Base-by-base conservation (phyloP, 2,329 filamentous ascomycete genomes). In the Chaetomiaceae sp. region DNA sequence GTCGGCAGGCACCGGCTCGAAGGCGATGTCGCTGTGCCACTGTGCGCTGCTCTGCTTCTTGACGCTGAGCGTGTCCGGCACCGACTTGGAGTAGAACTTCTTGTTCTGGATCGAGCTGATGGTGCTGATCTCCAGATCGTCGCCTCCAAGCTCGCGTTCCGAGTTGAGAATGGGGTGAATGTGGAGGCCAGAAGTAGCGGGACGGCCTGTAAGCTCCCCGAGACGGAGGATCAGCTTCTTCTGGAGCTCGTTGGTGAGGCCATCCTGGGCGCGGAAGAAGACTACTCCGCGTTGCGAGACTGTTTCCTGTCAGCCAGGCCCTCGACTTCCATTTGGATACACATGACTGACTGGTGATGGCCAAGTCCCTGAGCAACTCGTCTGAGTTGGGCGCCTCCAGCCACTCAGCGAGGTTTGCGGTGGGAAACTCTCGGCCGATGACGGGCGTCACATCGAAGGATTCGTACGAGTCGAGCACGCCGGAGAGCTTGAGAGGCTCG, bases 201-300 rank as follows among this genome's bases (percentile, higher is more conserved):
- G 84, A 54, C 80, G 82, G 38, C 82, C 82, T 1, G 77, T 74
- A 9, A 86, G 71, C 61, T 80, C 71, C 8, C 84, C 84, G 2
- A 88, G 73, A 1, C 76, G 74, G 12, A 82, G 73, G 31, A 81
- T 78, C 0, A 87, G 69, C 22, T 76, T 67, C 67, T 87, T 87
- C 61, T 84, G 81, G 6, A 82, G 71, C 0, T 80, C 78, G 59
- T 84, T 77, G 59, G 73, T 74, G 6, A 84, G 68, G 57, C 77
- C 72, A 61, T 82, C 71, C 56, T 87, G 83, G 9, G 75, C 72
- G 14, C 83, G 78, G 66, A 86, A 83, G 68, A 86, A 84, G 37
- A 86, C 82, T 2, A 86, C 83, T 1, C 82, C 82, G 14, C 83
- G 75, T 57, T 80, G 76, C 1, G 82, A 83, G 57, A 85, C 81